Conservation (phyloP, 768 basidiomycete species). For the Trametes maxima region DNA sequence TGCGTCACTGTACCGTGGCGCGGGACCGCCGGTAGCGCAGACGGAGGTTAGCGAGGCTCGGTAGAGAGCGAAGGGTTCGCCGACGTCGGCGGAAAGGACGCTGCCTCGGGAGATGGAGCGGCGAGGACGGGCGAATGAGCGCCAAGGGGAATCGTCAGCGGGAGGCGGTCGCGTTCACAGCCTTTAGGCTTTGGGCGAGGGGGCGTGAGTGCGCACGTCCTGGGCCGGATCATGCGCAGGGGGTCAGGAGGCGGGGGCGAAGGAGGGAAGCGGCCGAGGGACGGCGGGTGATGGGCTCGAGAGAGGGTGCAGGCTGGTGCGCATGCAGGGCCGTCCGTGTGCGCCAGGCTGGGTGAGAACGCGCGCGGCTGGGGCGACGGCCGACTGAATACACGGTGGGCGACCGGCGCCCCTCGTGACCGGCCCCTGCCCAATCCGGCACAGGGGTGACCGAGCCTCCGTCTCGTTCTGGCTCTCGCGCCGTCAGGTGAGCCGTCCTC, state of each 20-base stretch:
- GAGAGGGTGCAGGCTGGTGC: slow-evolving; percentile 3
- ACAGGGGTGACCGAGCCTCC: slow-evolving; percentile 25
- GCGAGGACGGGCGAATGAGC: slow-evolving; percentile 3
- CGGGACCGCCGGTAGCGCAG: slow-evolving; percentile 8
- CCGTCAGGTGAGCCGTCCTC: slow-evolving; percentile 20
- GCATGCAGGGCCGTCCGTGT: background rate
- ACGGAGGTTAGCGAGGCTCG: slow-evolving; percentile 10
- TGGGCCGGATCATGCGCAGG: slow-evolving; percentile 15
- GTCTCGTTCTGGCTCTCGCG: slow-evolving; percentile 22
- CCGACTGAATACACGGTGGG: slow-evolving; percentile 20
- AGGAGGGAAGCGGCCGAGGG: background rate
- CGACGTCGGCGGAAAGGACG: too few species aligned
- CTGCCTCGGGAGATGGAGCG: too few species aligned
- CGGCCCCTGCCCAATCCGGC: slow-evolving; percentile 18
- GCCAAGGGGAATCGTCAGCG: background rate
- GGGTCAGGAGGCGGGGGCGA: slow-evolving; percentile 21
- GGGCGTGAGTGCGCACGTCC: slow-evolving; percentile 18
- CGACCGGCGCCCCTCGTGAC: slow-evolving; percentile 21
- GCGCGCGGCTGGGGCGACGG: too few species aligned
- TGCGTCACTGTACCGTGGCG: slow-evolving; percentile 4
- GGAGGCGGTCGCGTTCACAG: background rate
- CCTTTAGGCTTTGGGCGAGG: slow-evolving; percentile 17
- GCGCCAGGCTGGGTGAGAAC: background rate
- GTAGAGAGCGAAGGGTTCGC: slow-evolving; percentile 7
- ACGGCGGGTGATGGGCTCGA: background rate